Evolutionary conservation across 495 filamentous ascomycete genomes (phyloP).

Genomic region (Arthonia radiata): DNA sequence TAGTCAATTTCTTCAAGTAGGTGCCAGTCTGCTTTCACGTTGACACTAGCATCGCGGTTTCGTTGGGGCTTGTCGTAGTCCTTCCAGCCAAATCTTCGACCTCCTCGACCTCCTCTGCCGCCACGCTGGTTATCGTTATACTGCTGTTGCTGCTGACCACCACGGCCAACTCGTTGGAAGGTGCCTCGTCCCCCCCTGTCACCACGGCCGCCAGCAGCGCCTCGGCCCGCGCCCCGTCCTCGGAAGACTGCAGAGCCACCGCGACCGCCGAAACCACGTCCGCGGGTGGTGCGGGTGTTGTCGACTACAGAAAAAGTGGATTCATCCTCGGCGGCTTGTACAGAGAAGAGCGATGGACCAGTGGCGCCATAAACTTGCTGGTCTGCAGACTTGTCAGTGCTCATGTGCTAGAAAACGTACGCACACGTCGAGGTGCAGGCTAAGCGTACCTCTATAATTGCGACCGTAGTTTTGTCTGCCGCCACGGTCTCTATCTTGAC

Average conservation of each 20-base stretch:
- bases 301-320: conserved; percentile 95
- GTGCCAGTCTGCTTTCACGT: conserved; percentile 81
- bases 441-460: conserved; percentile 58
- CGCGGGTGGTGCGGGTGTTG: conserved; percentile 65
- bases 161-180: conserved; percentile 21
- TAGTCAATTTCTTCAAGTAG: conserved; percentile 98
- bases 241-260: conserved; percentile 72
- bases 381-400: conserved; percentile 24
- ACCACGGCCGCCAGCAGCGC: conserved; percentile 22
- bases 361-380: conserved; percentile 91
- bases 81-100: conserved; percentile 89
- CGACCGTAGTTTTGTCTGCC: conserved; percentile 72
- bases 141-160: conserved; percentile 7
- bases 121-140: conserved; percentile 10
- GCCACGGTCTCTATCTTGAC: conserved; percentile 62
- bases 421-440: neutral
- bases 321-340: conserved; percentile 83
- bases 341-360: conserved; percentile 52
- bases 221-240: conserved; percentile 68
- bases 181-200: conserved; percentile 31
- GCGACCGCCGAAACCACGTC: conserved; percentile 60
- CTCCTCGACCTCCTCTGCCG: conserved; percentile 28
- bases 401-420: conserved; percentile 4
- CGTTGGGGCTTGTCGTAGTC: conserved; percentile 96
- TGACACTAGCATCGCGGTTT: conserved; percentile 83